A percentile compares a stretch with the other conserved stretches of the same genome.
phyloP scores from a whole-genome alignment of 371 early-diverging fungal species.

The Circinella umbellata region DNA sequence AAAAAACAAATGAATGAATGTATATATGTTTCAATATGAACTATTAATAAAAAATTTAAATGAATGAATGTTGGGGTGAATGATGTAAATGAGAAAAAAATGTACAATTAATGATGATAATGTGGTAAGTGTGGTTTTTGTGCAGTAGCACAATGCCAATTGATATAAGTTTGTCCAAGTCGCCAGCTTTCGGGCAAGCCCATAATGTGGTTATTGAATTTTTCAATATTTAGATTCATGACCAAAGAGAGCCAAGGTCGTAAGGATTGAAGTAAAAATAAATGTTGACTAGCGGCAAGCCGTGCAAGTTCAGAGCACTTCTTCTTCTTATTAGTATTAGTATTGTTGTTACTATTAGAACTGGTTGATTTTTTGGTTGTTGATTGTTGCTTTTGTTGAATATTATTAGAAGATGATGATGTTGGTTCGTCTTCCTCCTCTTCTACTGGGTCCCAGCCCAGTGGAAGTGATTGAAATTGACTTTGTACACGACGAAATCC shows the following conservation, averaged over 20 bases:
- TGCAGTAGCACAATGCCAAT: constrained; percentile 44
- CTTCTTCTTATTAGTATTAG: background rate
- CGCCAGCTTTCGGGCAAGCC: constrained; percentile 33
- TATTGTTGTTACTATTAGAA: background rate
- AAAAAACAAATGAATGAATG: background rate
- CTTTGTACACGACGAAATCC: constrained; percentile 48
- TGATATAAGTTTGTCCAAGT: constrained; percentile 30
- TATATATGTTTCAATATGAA: too few relatives aligned
- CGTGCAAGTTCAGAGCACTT: constrained; percentile 30
- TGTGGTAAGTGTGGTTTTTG: constrained; percentile 30
- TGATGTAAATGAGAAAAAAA: background rate
- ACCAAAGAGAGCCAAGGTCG: constrained; percentile 32
- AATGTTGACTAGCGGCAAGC: constrained; percentile 31
- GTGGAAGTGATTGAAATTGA: constrained; percentile 44
- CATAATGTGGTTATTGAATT: constrained; percentile 22
- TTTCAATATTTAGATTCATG: constrained; percentile 17
- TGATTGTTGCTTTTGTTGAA: background rate
- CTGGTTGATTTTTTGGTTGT: background rate
- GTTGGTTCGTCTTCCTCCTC: background rate
- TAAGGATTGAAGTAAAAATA: constrained; percentile 32
- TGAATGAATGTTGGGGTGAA: too few relatives aligned
- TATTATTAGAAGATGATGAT: too few relatives aligned
- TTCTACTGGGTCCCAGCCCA: constrained; percentile 39
- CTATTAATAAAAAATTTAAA: too few relatives aligned
- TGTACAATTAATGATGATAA: background rate